Conservation (phyloP, 352 stramenopile genomes). For the Peronosclerospora sorghi region DNA sequence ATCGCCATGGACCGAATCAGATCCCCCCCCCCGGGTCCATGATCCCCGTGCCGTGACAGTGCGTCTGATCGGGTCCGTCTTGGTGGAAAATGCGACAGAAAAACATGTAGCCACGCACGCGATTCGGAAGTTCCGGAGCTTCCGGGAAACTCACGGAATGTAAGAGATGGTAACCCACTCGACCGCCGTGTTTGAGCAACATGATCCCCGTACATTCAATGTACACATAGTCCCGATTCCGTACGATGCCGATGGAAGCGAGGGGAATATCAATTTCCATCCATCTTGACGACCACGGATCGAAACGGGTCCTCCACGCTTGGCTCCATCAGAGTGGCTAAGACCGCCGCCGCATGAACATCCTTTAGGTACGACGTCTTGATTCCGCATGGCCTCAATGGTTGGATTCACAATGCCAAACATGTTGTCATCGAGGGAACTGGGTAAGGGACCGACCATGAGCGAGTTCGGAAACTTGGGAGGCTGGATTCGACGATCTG, state of each 20-base stretch:
- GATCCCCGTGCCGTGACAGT: no score
- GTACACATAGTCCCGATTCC: no score
- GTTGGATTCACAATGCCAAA: no score
- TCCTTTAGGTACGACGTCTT: slow-evolving; percentile 36
- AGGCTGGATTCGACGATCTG: no score
- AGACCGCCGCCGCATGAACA: slow-evolving; percentile 34
- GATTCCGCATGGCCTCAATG: slow-evolving; percentile 37
- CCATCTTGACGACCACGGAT: slow-evolving; percentile 25
- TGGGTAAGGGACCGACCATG: neutral
- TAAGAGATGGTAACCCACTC: no score
- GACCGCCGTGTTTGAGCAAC: slow-evolving; percentile 12
- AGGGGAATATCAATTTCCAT: slow-evolving; percentile 37
- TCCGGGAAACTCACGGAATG: slow-evolving; percentile 26
- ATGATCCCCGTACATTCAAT: slow-evolving; percentile 21
- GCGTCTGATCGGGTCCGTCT: slow-evolving; percentile 24
- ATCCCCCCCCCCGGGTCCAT: slow-evolving; percentile 14
- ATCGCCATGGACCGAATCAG: slow-evolving; percentile 13
- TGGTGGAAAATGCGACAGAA: slow-evolving; percentile 34
- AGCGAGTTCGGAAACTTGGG: neutral
- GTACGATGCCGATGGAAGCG: slow-evolving; percentile 24
- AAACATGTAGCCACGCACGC: slow-evolving; percentile 34
- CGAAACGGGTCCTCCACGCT: slow-evolving; percentile 27
- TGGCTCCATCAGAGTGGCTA: slow-evolving; percentile 40
- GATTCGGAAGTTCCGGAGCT: slow-evolving; percentile 26
- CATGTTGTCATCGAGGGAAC: no score